Percentiles rank a stretch among this genome's conserved stretches.
Conservation (phyloP, 2,329 filamentous ascomycete genomes). For the Phaeosphaeriaceae sp. region DNA sequence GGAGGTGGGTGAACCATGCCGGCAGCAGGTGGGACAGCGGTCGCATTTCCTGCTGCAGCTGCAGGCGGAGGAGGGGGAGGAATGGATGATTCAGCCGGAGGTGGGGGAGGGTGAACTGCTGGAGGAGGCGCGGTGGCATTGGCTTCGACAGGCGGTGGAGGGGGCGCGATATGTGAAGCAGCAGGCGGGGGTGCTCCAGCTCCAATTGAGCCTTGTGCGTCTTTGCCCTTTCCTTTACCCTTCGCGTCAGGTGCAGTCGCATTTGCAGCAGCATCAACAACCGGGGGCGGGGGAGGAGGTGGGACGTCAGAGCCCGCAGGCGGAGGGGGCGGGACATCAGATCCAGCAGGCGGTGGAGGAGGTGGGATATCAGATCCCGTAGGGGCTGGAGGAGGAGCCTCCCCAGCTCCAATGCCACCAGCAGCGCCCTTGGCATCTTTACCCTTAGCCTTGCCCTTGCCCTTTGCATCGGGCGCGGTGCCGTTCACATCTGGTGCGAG, state of each 20-base stretch:
- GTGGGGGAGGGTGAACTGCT: too few relatives aligned
- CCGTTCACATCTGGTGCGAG: neutral
- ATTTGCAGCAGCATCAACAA: too few relatives aligned
- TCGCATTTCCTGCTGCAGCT: neutral
- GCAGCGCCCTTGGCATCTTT: neutral
- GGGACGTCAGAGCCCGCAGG: neutral
- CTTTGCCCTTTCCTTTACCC: too few relatives aligned
- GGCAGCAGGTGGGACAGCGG: neutral
- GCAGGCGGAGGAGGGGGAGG: neutral
- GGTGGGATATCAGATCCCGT: neutral
- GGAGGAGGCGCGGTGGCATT: too few relatives aligned
- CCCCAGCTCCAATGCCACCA: neutral
- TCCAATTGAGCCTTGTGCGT: too few relatives aligned
- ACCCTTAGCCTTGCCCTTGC: slow-evolving; percentile 1
- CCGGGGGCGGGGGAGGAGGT: neutral
- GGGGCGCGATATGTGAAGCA: too few relatives aligned
- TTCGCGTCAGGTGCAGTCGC: too few relatives aligned
- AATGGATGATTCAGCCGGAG: neutral
- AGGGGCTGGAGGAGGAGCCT: neutral
- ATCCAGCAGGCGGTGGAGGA: neutral
- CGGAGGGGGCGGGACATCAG: neutral
- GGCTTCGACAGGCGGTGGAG: neutral
- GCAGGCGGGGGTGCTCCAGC: too few relatives aligned
- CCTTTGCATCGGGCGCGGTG: neutral
- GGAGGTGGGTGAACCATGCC: neutral